These are phyloP conservation scores for Backusella parvicylindrica DNA, from an alignment of 192 early-diverging fungal genomes.

Conservation along the genomic window DNA sequence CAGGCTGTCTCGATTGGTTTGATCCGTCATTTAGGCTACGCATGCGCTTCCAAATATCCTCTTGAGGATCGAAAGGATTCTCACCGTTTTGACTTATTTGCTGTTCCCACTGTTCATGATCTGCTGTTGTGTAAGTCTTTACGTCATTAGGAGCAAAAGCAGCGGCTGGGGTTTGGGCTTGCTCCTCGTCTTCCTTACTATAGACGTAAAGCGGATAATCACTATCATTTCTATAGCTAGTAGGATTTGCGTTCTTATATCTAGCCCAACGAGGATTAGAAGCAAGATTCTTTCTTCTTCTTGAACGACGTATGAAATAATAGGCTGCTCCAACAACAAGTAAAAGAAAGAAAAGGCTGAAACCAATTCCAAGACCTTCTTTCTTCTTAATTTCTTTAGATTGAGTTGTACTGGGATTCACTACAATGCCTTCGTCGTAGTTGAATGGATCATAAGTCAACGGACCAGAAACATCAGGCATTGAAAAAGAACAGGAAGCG, in stretches of 20 bases:
- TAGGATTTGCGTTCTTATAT: background rate
- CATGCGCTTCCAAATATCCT: conserved; percentile 21
- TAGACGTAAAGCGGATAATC: conserved; percentile 26
- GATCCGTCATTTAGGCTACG: conserved; percentile 16
- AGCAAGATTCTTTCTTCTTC: conserved; percentile 8
- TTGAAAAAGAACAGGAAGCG: background rate
- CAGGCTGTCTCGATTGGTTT: background rate
- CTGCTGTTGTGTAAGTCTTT: conserved; percentile 28
- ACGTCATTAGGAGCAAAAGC: conserved; percentile 7
- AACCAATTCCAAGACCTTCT: conserved; percentile 19
- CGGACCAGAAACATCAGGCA: background rate
- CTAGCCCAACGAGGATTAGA: conserved; percentile 25
- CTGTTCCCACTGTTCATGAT: conserved; percentile 25
- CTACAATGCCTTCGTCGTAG: background rate
- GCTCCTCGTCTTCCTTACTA: conserved; percentile 5
- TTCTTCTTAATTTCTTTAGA: conserved; percentile 6
- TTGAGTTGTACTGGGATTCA: background rate
- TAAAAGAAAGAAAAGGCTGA: conserved; percentile 18
- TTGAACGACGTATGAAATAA: background rate
- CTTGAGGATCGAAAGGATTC: conserved; percentile 4
- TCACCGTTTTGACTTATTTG: conserved; percentile 2
- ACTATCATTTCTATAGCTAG: background rate
- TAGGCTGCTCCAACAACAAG: conserved; percentile 2
- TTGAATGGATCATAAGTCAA: background rate
- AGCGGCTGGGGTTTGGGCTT: background rate